A percentile compares a stretch with the other conserved stretches of the same genome.
Conservation (phyloP, 2,329 filamentous ascomycete species). For the Cordyceps fumosorosea region DNA sequence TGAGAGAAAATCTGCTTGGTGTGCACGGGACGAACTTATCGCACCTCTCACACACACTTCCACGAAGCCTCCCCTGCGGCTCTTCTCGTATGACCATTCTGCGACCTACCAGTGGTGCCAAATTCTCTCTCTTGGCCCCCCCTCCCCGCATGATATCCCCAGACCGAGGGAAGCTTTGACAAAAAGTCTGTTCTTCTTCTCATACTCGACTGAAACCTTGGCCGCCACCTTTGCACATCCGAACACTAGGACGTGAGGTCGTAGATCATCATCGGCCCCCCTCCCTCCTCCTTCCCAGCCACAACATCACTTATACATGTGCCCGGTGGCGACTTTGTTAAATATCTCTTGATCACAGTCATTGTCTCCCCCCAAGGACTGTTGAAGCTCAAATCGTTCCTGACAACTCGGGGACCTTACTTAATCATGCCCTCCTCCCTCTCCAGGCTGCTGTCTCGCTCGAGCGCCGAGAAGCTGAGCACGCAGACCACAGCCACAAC, state of each 20-base stretch:
- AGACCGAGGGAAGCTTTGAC: neutral
- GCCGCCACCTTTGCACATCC: neutral
- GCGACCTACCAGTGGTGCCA: neutral
- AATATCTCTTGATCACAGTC: neutral
- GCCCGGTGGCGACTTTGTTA: neutral
- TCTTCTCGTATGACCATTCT: neutral
- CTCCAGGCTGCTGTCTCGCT: neutral
- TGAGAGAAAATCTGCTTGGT: no score
- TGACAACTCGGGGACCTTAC: neutral
- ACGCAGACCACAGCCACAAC: neutral
- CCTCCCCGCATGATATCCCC: neutral
- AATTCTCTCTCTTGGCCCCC: neutral
- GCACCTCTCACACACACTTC: neutral
- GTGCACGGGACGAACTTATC: no score
- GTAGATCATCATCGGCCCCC: neutral
- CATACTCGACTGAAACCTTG: neutral
- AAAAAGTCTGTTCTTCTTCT: neutral
- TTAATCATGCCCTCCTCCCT: neutral
- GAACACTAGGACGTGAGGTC: neutral
- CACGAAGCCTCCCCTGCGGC: neutral
- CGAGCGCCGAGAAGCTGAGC: neutral
- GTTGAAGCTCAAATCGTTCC: neutral
- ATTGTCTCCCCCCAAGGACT: neutral
- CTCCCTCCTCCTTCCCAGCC: neutral
- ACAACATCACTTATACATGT: neutral